Conservation (phyloP, 73 alveolate genomes). For the Tetrahymena malaccensis region DNA sequence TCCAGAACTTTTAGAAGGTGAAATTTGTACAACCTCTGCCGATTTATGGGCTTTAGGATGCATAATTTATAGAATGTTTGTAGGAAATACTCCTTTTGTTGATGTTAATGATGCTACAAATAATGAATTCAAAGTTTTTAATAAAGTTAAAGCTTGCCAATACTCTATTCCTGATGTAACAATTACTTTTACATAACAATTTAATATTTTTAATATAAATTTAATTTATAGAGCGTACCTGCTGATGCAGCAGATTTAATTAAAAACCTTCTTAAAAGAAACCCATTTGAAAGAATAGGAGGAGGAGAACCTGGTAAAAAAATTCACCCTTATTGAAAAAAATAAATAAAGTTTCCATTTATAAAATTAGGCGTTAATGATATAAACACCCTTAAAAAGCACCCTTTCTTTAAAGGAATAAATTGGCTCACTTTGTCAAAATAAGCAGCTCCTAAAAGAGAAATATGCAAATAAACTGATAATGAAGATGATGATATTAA, state of each 20-base stretch:
- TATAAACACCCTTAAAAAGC: slow-evolving; percentile 8
- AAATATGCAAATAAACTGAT: neutral
- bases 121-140: slow-evolving; percentile 12
- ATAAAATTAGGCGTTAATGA: neutral
- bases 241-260: slow-evolving; percentile 26
- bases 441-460: slow-evolving; percentile 8
- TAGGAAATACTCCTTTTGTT: slow-evolving; percentile 41
- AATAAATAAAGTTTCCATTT: no score
- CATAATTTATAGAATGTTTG: slow-evolving; percentile 32
- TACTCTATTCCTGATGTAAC: slow-evolving; percentile 7
- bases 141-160: slow-evolving; percentile 10
- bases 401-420: slow-evolving; percentile 34
- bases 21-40: neutral
- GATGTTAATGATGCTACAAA: slow-evolving; percentile 1
- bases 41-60: slow-evolving; percentile 53
- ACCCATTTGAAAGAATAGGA: slow-evolving; percentile 25
- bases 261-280: slow-evolving; percentile 3
- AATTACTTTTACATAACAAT: neutral
- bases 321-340: no score
- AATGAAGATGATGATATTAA: neutral
- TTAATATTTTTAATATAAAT: neutral
- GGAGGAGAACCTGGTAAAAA: neutral
- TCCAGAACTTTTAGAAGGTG: slow-evolving; percentile 45
- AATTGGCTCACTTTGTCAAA: neutral
- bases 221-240: slow-evolving; percentile 4